phyloP scores from a whole-genome alignment of 2,329 filamentous ascomycete species.

The Ophiostoma fasciatum region DNA sequence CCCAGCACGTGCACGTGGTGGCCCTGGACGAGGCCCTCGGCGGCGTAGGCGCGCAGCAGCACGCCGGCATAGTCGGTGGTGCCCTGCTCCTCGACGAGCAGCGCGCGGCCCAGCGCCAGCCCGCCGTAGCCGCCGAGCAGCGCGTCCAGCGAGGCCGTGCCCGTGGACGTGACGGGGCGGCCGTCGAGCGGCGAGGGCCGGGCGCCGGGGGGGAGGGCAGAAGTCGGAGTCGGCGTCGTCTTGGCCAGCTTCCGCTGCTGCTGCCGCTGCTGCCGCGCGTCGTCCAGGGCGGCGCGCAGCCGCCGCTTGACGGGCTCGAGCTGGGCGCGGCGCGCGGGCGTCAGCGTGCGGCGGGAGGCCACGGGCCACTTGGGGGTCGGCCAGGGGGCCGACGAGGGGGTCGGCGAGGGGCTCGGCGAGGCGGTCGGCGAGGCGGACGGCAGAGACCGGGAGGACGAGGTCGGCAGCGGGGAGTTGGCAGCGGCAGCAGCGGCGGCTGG shows the following conservation, averaged over 20 bases:
- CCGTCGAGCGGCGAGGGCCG: conserved; percentile 83
- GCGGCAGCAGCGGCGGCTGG: neutral
- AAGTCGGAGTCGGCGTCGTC: no score
- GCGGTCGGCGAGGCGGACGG: no score
- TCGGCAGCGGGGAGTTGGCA: no score
- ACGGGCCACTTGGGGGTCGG: conserved; percentile 6
- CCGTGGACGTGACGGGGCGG: conserved; percentile 78
- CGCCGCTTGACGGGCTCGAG: conserved; percentile 8
- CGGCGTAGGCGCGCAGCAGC: conserved; percentile 75
- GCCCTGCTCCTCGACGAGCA: conserved; percentile 76
- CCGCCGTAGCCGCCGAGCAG: conserved; percentile 78
- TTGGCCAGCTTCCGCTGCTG: no score
- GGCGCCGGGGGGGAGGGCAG: conserved; percentile 34
- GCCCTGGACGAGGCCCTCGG: conserved; percentile 82
- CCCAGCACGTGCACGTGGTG: conserved; percentile 81
- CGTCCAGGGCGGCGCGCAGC: conserved; percentile 2
- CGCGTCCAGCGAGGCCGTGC: conserved; percentile 70
- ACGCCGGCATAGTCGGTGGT: conserved; percentile 89
- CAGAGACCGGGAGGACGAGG: neutral
- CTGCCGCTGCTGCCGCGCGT: neutral
- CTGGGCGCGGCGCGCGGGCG: neutral
- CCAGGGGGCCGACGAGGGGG: no score
- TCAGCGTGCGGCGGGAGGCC: neutral
- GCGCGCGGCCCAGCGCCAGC: conserved; percentile 61
- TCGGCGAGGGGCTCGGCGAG: no score